Evolutionary conservation across 2,329 filamentous ascomycete species (phyloP), one percentile per base, ranked within the genome.

Genomic region (Chaetomiaceae sp.): DNA sequence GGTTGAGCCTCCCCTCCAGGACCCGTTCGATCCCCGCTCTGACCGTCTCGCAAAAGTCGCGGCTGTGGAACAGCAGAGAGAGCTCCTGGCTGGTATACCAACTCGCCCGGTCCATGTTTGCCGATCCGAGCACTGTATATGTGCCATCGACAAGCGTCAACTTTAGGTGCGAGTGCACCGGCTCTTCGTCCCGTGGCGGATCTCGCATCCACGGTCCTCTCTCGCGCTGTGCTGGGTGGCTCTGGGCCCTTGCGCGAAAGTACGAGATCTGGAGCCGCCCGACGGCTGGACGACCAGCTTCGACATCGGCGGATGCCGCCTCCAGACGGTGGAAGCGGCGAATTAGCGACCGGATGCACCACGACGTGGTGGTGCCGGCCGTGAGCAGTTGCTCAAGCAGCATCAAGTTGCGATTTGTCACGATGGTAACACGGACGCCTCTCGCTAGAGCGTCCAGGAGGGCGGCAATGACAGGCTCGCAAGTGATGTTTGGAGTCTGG

Each of bases 31-130:
- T 61, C 1, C 58, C 57, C 1, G 55, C 49, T 41, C 56, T 59
- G 19, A 71, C 55, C 3, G 45, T 41, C 1, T 36, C 49, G 4
- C 65, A 66, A 36, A 73, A 59, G 0, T 55, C 54, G 2, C 33
- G 42, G 26, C 63, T 66, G 36, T 74, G 66, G 45, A 81, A 74
- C 33, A 81, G 58, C 24, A 93, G 69, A 1, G 87, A 87, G 18
- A 93, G 68, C 65, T 94, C 88, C 65, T 93, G 88, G 62, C 85
- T 90, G 5, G 88, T 93, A 65, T 79, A 90, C 85, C 86, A 93
- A 60, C 85, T 90, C 7, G 88, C 86, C 1, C 87, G 76, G 65
- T 94, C 88, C 73, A 90, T 79, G 61, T 94, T 94, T 1, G 86
- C 87, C 15, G 85, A 90, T 0, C 88, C 88, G 3, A 93, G 67